Percentiles rank a stretch among this genome's conserved stretches.
phyloP scores from a whole-genome alignment of 305 asterid species.

The Fraxinus baroniana region DNA sequence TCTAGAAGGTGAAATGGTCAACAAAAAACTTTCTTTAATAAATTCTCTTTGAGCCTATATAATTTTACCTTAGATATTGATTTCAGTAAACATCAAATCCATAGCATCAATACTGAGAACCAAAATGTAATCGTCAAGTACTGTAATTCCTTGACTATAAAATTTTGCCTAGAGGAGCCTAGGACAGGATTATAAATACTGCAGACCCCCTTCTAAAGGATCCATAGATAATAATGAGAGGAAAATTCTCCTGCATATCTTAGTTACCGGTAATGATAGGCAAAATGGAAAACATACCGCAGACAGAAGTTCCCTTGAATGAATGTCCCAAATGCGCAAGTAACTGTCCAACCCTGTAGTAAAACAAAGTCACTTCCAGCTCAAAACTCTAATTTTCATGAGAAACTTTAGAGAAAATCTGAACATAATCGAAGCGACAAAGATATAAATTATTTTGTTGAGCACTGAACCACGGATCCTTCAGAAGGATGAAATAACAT shows the following conservation, averaged over 20 bases:
- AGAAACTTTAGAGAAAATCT: background rate
- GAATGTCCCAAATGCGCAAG: slow-evolving; percentile 80
- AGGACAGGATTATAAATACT: background rate
- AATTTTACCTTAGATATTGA: background rate
- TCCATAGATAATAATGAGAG: background rate
- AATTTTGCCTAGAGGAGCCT: background rate
- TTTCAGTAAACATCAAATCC: background rate
- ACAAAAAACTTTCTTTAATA: background rate
- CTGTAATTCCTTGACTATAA: background rate
- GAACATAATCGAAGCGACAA: background rate
- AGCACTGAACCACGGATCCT: background rate
- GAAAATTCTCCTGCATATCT: background rate
- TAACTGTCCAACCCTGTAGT: slow-evolving; percentile 82
- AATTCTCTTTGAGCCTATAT: background rate
- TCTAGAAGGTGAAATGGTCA: background rate
- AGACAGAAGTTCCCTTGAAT: slow-evolving; percentile 78
- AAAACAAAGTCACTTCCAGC: slow-evolving; percentile 14
- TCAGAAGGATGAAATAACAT: background rate
- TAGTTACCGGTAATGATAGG: background rate
- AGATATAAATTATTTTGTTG: background rate
- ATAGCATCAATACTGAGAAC: background rate
- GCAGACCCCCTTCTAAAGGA: background rate
- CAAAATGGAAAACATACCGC: slow-evolving; percentile 47
- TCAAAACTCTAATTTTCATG: slow-evolving; percentile 18
- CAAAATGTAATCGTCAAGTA: background rate